Evolutionary conservation across 805 yeast genomes (phyloP).

Genomic region (Barnettozyma sucrosica): DNA sequence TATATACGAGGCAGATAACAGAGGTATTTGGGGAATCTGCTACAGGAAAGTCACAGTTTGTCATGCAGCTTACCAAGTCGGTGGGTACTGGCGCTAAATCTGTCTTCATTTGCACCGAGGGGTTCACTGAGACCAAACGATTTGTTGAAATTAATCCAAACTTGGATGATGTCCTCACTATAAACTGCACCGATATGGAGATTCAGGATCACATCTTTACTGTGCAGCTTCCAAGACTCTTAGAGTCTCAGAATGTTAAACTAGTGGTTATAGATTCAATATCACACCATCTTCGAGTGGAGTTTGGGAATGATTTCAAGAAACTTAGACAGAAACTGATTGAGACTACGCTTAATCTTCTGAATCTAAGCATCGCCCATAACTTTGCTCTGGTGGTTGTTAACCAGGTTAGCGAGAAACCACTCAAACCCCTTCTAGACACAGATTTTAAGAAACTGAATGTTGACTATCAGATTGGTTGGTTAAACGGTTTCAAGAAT

Average conservation of each 20-base stretch:
- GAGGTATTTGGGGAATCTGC: conserved; percentile 85
- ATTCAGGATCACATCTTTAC: conserved; percentile 66
- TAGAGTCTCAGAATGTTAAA: conserved; percentile 38
- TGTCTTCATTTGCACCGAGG: conserved; percentile 79
- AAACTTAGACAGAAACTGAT: conserved; percentile 38
- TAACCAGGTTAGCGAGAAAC: conserved; percentile 74
- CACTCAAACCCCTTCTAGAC: conserved; percentile 23
- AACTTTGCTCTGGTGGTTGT: conserved; percentile 61
- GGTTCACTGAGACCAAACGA: conserved; percentile 61
- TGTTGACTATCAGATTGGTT: conserved; percentile 63
- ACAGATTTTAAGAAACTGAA: conserved; percentile 26
- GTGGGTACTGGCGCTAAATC: conserved; percentile 46
- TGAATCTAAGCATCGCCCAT: conserved; percentile 40
- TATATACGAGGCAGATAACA: conserved; percentile 48
- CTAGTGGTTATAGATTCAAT: conserved; percentile 75
- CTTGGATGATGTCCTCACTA: conserved; percentile 41
- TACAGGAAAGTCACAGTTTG: conserved; percentile 78
- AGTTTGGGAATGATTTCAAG: conserved; percentile 37
- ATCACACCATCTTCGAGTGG: conserved; percentile 73
- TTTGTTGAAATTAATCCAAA: conserved; percentile 41
- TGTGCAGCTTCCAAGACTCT: conserved; percentile 60
- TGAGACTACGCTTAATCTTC: conserved; percentile 41
- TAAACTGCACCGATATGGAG: conserved; percentile 62
- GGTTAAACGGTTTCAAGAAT: conserved; percentile 71
- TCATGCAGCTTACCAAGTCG: conserved; percentile 57